Evolutionary conservation across 768 basidiomycete genomes (phyloP).

Genomic region (Filobasidium wieringae): DNA sequence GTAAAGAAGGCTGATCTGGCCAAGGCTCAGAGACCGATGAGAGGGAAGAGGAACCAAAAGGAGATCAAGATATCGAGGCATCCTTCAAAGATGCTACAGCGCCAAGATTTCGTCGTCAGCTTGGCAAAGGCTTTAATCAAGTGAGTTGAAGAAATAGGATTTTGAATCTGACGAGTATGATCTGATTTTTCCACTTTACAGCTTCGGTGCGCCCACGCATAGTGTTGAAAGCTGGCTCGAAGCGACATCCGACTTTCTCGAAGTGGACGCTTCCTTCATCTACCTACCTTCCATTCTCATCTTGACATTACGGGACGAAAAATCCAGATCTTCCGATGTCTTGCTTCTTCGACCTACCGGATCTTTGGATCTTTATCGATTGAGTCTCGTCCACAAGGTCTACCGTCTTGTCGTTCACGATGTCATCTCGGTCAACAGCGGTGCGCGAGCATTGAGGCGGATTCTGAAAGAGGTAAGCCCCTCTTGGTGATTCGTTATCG

Average conservation of each 20-base stretch:
- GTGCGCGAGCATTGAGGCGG: conserved; percentile 24
- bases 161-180: background rate
- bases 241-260: conserved; percentile 29
- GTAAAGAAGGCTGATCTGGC: conserved; percentile 16
- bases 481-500: background rate
- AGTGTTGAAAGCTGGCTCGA: conserved; percentile 32
- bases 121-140: conserved; percentile 29
- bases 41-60: conserved; percentile 25
- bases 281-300: conserved; percentile 35
- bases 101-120: conserved; percentile 30
- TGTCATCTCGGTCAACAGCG: conserved; percentile 30
- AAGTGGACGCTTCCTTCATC: conserved; percentile 32
- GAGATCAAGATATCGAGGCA: conserved; percentile 27
- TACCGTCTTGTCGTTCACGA: conserved; percentile 33
- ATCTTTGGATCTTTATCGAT: conserved; percentile 32
- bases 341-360: conserved; percentile 12
- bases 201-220: conserved; percentile 31
- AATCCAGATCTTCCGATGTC: conserved; percentile 12
- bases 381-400: conserved; percentile 29
- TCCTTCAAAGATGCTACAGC: conserved; percentile 24
- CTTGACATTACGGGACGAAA: conserved; percentile 29
- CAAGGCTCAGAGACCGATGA: conserved; percentile 11
- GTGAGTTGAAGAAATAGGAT: conserved; percentile 13
- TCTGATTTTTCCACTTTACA: background rate
- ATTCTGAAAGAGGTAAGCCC: conserved; percentile 20